Percentiles rank a stretch among this genome's conserved stretches.
phyloP scores from a whole-genome alignment of 768 basidiomycete species.

The Naganishia antarctica region DNA sequence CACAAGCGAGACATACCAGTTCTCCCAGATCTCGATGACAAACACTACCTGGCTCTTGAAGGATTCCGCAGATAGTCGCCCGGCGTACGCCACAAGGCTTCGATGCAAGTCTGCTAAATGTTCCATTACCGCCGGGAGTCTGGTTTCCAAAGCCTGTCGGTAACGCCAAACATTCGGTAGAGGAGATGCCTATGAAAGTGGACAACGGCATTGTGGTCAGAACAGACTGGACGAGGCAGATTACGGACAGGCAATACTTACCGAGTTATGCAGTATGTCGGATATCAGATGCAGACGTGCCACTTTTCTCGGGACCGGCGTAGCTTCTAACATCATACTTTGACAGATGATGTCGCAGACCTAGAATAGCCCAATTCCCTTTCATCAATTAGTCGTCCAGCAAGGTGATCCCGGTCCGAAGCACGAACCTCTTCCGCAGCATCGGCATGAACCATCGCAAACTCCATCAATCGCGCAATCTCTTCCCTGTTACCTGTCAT shows the following conservation, averaged over 20 bases:
- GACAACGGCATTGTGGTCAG: background rate
- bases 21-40: conserved; percentile 93
- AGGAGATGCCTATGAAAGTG: conserved; percentile 58
- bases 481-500: conserved; percentile 81
- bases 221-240: background rate
- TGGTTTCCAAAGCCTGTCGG: conserved; percentile 84
- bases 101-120: conserved; percentile 90
- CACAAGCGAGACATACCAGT: conserved; percentile 56
- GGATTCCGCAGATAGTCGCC: conserved; percentile 88
- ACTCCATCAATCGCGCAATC: conserved; percentile 93
- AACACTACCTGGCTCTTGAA: conserved; percentile 88
- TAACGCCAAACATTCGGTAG: conserved; percentile 97
- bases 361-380: no score
- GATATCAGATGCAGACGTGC: conserved; percentile 92
- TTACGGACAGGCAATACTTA: conserved; percentile 26
- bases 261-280: conserved; percentile 93
- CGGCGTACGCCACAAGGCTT: conserved; percentile 68
- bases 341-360: conserved; percentile 83
- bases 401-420: no score
- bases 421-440: conserved; percentile 83
- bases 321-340: conserved; percentile 82
- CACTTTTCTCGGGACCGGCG: conserved; percentile 94
- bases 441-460: conserved; percentile 92
- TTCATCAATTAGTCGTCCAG: no score
- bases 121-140: conserved; percentile 90